phyloP scores from a whole-genome alignment of 495 filamentous ascomycete species.

The Aeminium ludgeri region DNA sequence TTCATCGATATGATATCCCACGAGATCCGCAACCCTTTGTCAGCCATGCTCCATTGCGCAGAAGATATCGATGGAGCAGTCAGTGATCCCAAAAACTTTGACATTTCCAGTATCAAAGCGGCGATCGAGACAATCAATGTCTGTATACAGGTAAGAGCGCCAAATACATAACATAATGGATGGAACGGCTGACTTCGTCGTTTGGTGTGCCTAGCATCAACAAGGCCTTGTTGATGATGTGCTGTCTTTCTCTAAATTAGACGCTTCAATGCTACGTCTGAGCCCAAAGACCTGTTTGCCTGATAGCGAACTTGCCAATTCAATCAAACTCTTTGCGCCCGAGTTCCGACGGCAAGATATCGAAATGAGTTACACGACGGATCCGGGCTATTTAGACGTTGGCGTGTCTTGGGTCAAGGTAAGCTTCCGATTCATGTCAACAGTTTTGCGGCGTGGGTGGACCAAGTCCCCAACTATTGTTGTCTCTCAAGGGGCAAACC shows the following conservation, averaged over 20 bases:
- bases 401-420: conserved; percentile 20
- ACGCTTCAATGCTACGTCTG: conserved; percentile 24
- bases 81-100: conserved; percentile 4
- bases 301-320: conserved; percentile 14
- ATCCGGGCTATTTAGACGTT: conserved; percentile 17
- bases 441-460: too few species aligned
- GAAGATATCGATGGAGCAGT: conserved; percentile 21
- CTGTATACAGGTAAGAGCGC: conserved; percentile 23
- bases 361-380: conserved; percentile 18
- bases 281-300: conserved; percentile 18
- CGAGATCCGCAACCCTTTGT: conserved; percentile 26
- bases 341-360: conserved; percentile 22
- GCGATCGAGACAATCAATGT: conserved; percentile 23
- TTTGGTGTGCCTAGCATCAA: too few species aligned
- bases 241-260: conserved; percentile 24
- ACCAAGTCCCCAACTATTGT: too few species aligned
- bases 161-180: conserved; percentile 23
- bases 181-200: conserved; percentile 19
- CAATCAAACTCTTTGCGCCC: conserved; percentile 22
- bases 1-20: conserved; percentile 22
- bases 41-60: conserved; percentile 23
- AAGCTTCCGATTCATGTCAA: conserved; percentile 18
- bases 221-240: too few species aligned
- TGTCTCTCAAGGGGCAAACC: too few species aligned
- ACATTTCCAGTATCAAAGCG: conserved; percentile 16